Percentiles rank a stretch among this genome's conserved stretches.
Evolutionary conservation across 140 eudicot species (phyloP).

Genomic region (Bidens hawaiensis): DNA sequence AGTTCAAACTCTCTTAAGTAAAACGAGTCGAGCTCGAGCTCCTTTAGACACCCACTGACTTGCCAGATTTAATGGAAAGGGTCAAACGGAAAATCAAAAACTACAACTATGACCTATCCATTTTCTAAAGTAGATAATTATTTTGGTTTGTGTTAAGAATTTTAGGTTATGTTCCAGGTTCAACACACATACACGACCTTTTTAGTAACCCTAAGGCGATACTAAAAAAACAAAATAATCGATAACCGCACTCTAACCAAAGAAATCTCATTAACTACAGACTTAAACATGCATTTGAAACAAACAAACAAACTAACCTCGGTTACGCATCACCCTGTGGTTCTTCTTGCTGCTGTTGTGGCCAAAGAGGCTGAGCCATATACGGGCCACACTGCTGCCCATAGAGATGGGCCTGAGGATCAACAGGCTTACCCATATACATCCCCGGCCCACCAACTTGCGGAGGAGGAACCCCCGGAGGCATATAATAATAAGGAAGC

Average conservation of each 20-base stretch:
- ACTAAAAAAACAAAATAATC: neutral
- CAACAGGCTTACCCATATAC: conserved; percentile 69
- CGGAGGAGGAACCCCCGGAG: conserved; percentile 35
- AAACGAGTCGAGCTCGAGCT: no score
- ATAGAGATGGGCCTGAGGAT: conserved; percentile 48
- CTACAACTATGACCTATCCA: neutral
- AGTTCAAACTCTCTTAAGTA: no score
- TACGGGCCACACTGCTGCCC: conserved; percentile 66
- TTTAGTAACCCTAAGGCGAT: neutral
- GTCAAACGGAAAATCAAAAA: neutral
- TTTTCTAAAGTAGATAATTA: neutral
- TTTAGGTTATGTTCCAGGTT: neutral
- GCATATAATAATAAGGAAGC: conserved; percentile 62
- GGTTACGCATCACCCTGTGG: conserved; percentile 59
- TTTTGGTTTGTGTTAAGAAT: neutral
- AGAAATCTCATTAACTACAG: neutral
- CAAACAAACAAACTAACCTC: conserved; percentile 13
- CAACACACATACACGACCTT: neutral
- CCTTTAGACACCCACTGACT: no score
- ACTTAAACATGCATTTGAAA: neutral
- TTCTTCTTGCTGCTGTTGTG: conserved; percentile 59
- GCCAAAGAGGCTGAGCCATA: conserved; percentile 68
- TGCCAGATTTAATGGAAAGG: neutral
- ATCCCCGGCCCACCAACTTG: conserved; percentile 60
- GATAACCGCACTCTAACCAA: neutral